Base-by-base conservation (phyloP, 2,329 filamentous ascomycete genomes). In the Tolypocladium inflatum region DNA sequence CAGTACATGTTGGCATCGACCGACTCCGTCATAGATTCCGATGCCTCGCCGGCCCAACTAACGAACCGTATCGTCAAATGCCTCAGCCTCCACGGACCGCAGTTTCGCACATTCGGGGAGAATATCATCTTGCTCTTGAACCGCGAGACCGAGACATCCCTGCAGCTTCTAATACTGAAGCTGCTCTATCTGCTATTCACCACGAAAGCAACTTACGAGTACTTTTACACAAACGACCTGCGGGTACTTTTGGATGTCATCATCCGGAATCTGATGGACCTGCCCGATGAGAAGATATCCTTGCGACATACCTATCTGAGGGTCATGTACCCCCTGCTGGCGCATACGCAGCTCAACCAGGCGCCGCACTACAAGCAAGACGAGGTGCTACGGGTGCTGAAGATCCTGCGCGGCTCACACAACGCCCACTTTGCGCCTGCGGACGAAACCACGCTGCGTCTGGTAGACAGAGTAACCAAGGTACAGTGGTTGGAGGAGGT, bases 191-290 rank as follows among this genome's bases (percentile, higher is more conserved):
- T 99, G 41, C 81, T 99, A 11, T 99, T 99, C 74, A 96, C 92
- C 5, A 97, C 91, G 11, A 85, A 85, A 58, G 84, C 88, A 19
- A 99, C 94, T 0, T 91, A 94, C 71, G 94, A 99, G 74, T 99
- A 97, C 73, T 99, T 99, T 70, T 99, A 97, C 73, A 97, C 91
- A 35, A 99, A 99, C 70, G 94, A 99, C 68, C 80, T 99, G 37
- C 89, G 91, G 59, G 94, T 99, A 5, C 82, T 99, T 19, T 81
- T 97, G 53, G 94, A 99, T 68, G 94, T 99, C 63, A 91, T 99
- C 59, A 90, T 99, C 60, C 89, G 94, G 50, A 99, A 99, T 67
- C 79, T 99, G n/a, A 85, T 97, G 66, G 94, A 99, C 70, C 79
- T 99, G 10, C 94, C 95, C 0, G 88, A 93, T 66, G 93, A 96